These are phyloP conservation scores for Mortierella sp. DNA, from an alignment of 371 early-diverging fungal genomes.

Conservation along the genomic window DNA sequence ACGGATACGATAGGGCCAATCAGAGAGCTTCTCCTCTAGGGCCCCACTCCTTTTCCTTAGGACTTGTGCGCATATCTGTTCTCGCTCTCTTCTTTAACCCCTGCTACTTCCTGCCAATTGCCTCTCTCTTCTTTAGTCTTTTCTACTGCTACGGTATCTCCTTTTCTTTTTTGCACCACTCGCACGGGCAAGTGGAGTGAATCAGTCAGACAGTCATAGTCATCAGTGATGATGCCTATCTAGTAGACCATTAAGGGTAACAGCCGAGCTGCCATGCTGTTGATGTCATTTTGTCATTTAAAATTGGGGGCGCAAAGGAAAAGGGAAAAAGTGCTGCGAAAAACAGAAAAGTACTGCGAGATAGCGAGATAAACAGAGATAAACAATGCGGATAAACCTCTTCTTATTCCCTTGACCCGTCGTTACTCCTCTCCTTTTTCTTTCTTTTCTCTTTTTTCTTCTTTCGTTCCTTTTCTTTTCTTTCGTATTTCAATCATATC, in stretches of 20 bases:
- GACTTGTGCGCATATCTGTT: too few species aligned
- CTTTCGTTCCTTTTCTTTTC: neutral
- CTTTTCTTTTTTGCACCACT: too few species aligned
- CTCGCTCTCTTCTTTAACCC: too few species aligned
- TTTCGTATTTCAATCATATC: neutral
- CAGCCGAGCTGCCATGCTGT: neutral
- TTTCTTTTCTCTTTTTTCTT: neutral
- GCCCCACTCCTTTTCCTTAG: neutral
- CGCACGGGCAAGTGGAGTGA: too few species aligned
- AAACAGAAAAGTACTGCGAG: conserved; percentile 7
- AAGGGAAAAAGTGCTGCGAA: neutral
- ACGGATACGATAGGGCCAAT: neutral
- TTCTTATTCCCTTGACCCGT: neutral
- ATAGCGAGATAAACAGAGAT: too few species aligned
- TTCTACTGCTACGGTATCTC: too few species aligned
- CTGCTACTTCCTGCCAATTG: too few species aligned
- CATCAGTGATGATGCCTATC: too few species aligned
- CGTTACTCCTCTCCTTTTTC: neutral
- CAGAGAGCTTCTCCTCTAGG: neutral
- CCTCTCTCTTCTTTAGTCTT: too few species aligned
- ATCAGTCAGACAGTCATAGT: too few species aligned
- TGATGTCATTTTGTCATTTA: neutral
- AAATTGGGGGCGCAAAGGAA: neutral
- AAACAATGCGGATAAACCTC: neutral
- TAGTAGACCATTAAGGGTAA: neutral